Evolutionary conservation across 1,284 basidiomycete species (phyloP).

Genomic region (Phellopilus nigrolimitatus): DNA sequence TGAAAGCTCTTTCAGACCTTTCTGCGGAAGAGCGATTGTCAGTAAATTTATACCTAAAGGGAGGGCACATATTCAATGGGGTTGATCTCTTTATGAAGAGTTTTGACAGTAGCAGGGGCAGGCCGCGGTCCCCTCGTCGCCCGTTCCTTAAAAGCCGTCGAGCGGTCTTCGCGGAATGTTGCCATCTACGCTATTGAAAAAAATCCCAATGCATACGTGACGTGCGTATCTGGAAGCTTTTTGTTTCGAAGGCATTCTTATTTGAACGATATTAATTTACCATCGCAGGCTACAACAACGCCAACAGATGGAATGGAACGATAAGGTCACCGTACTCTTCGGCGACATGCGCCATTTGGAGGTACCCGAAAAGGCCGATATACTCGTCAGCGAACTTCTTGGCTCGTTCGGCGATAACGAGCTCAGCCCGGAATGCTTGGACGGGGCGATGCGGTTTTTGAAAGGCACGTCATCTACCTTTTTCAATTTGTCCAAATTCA

Average conservation of each 20-base stretch:
- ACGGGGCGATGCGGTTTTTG: conserved; percentile 90
- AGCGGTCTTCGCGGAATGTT: conserved; percentile 62
- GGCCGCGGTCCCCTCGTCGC: conserved; percentile 94
- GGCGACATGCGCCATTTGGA: conserved; percentile 91
- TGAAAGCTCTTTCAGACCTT: conserved; percentile 73
- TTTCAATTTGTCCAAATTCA: not conserved
- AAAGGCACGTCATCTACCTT: conserved; percentile 55
- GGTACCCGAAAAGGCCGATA: conserved; percentile 84
- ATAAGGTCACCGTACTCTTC: conserved; percentile 75
- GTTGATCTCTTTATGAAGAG: conserved; percentile 38
- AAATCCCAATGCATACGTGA: conserved; percentile 90
- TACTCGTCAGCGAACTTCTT: conserved; percentile 92
- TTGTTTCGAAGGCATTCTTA: not conserved
- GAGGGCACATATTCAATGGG: conserved; percentile 10
- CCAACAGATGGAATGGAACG: conserved; percentile 79
- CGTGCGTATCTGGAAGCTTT: conserved; percentile 54
- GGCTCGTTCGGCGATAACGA: conserved; percentile 99
- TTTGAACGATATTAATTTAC: conserved; percentile 1
- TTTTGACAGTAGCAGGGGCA: conserved; percentile 90
- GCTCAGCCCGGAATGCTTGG: conserved; percentile 94
- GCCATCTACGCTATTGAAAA: conserved; percentile 92
- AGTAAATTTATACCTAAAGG: conserved; percentile 26
- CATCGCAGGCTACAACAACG: conserved; percentile 71
- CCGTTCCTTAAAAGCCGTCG: conserved; percentile 76
- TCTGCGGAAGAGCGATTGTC: conserved; percentile 56